Conservation (phyloP, 1,284 basidiomycete species). For the Rhodotorula sp. region DNA sequence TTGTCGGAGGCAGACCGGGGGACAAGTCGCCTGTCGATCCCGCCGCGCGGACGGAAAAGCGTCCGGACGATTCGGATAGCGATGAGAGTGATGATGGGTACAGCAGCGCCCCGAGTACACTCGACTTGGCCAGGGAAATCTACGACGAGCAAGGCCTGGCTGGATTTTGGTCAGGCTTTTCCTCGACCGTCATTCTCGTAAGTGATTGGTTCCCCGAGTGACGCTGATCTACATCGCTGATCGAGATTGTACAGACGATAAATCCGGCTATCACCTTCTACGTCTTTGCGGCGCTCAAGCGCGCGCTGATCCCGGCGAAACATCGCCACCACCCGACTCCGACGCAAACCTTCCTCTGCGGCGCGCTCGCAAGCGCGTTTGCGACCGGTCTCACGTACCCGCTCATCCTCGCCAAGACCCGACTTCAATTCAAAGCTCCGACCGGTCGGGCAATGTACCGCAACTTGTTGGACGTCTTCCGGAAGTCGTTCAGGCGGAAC, state of each 20-base stretch:
- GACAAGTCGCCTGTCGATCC: conserved; percentile 24
- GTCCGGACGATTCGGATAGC: conserved; percentile 42
- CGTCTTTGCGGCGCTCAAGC: conserved; percentile 47
- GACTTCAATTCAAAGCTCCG: conserved; percentile 49
- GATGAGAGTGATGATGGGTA: conserved; percentile 48
- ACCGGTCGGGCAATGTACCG: conserved; percentile 42
- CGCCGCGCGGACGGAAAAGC: background rate
- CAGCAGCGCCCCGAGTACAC: conserved; percentile 42
- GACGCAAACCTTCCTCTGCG: conserved; percentile 51
- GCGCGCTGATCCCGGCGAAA: conserved; percentile 46
- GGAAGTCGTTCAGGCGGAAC: conserved; percentile 62
- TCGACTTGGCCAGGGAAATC: conserved; percentile 47
- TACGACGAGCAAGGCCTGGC: conserved; percentile 47
- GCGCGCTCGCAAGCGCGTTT: conserved; percentile 52
- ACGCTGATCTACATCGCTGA: conserved; percentile 17
- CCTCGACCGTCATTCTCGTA: conserved; percentile 48
- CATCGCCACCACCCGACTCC: conserved; percentile 47
- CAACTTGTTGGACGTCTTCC: conserved; percentile 42
- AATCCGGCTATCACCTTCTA: conserved; percentile 53
- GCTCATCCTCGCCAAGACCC: conserved; percentile 44
- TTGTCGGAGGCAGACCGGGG: conserved; percentile 21
- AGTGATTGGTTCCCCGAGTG: background rate
- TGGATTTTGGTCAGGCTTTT: conserved; percentile 51
- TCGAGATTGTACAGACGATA: conserved; percentile 38
- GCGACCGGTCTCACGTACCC: conserved; percentile 41